These are phyloP conservation scores for Fallopia convolvulus DNA, from an alignment of 148 eudicot genomes.

Conservation along the genomic window DNA sequence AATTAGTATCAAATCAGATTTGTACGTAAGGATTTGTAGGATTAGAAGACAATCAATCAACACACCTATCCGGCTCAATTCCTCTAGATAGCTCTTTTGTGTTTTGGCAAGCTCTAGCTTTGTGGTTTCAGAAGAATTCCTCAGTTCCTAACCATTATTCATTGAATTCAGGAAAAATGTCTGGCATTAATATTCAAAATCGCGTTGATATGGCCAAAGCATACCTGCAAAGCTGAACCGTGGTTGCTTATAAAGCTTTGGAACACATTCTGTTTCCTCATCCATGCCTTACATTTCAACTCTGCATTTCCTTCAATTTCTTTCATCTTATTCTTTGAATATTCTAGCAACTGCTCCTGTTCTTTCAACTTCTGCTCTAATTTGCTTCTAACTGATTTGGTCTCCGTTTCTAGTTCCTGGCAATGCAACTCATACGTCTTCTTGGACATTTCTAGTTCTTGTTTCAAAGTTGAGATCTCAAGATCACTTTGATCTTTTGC, in stretches of 20 bases:
- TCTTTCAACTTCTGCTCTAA: constrained; percentile 54
- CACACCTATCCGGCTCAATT: constrained; percentile 63
- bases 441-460: constrained; percentile 41
- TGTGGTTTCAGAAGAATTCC: constrained; percentile 58
- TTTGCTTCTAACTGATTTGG: constrained; percentile 30
- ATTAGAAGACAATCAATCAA: not conserved
- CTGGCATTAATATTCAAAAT: constrained; percentile 6
- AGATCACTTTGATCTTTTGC: constrained; percentile 37
- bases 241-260: constrained; percentile 52
- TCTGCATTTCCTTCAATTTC: constrained; percentile 47
- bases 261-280: constrained; percentile 51
- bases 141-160: constrained; percentile 57
- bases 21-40: not conserved
- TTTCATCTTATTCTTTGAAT: constrained; percentile 41
- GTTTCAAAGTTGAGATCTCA: constrained; percentile 41
- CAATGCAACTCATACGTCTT: constrained; percentile 38
- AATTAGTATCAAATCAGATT: not conserved
- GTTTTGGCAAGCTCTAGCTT: constrained; percentile 57
- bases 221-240: constrained; percentile 59
- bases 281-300: constrained; percentile 42
- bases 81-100: constrained; percentile 55
- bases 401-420: constrained; percentile 36
- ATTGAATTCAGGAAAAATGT: constrained; percentile 11
- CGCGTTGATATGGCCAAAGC: constrained; percentile 12
- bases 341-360: constrained; percentile 31